Evolutionary conservation across 2,329 filamentous ascomycete genomes (phyloP), one percentile per base, ranked within the genome.

Genomic region (Pestalotiopsis sp.): DNA sequence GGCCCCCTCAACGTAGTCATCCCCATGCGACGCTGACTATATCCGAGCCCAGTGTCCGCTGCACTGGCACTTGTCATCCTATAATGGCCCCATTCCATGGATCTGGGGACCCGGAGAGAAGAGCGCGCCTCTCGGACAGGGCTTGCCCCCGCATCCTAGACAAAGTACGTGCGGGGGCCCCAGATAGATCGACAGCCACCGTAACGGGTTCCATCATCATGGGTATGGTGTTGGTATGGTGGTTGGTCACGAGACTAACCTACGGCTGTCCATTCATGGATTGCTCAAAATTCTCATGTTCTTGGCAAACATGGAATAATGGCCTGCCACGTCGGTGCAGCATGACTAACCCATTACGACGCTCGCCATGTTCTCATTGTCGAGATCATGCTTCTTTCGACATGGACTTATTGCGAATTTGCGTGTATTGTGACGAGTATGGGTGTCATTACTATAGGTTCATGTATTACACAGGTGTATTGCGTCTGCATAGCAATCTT

Each of bases 51-150:
- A 65, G 62, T 23, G 40, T 36, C 59, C 27, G 36, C 7, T 23
- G n/a, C 36, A 41, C 59, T 62, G 36, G 36, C n/a, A 14, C 59
- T 17, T 40, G 38, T 62, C 59, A 62, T 62, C 27, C 59, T 36
- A 40, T 36, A 59, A n/a, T 59, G 59, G n/a, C 59, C 59, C 59
- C 59, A 41, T 38, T 23, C 59, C 59, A 62, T 40, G 36, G 17
- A 31, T 27, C n/a, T 41, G 27, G 59, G 14, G 36, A 40, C n/a
- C 38, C 59, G 59, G 59, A 62, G 59, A 62, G 59, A 62, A 62
- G 59, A 38, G 27, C 59, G 59, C 27, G 38, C 11, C 59, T 40
- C n/a, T n/a, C 45, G 20, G 20, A n/a, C 17, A 20, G 17, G 45
- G 45, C 45, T 52, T 52, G 20, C 25, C 57, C 57, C 57, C 57